Conservation (phyloP, 768 basidiomycete species). For the Termitomyces sp. region DNA sequence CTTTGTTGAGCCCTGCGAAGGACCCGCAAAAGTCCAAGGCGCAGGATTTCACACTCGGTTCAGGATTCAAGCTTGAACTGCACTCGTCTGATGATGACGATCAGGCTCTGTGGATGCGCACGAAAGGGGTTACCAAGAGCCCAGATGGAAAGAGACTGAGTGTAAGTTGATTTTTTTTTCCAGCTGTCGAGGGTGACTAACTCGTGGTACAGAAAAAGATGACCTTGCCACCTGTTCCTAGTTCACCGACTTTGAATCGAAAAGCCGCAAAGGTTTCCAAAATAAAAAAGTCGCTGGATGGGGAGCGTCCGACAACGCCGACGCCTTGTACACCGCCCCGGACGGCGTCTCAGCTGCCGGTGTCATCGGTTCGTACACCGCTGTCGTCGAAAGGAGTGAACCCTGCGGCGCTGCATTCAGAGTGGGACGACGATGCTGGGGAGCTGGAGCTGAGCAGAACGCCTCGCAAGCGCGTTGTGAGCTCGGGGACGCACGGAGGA, state of each 20-base stretch:
- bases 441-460: slow-evolving; percentile 27
- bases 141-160: slow-evolving; percentile 18
- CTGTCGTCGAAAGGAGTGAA: slow-evolving; percentile 23
- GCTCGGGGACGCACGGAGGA: slow-evolving; percentile 8
- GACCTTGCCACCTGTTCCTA: slow-evolving; percentile 34
- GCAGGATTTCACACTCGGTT: slow-evolving; percentile 24
- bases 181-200: slow-evolving; percentile 9
- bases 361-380: slow-evolving; percentile 19
- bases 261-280: slow-evolving; percentile 20
- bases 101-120: slow-evolving; percentile 19
- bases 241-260: slow-evolving; percentile 41
- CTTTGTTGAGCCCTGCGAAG: slow-evolving; percentile 35
- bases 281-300: slow-evolving; percentile 8
- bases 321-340: slow-evolving; percentile 17
- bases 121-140: slow-evolving; percentile 21
- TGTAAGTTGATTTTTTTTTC: slow-evolving; percentile 13
- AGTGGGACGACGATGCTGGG: slow-evolving; percentile 11
- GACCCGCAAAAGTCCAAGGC: slow-evolving; percentile 28
- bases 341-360: slow-evolving; percentile 14
- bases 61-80: slow-evolving; percentile 33
- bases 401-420: slow-evolving; percentile 22
- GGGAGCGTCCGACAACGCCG: slow-evolving; percentile 9
- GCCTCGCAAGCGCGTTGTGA: slow-evolving; percentile 28
- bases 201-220: slow-evolving; percentile 26
- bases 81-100: slow-evolving; percentile 25